Evolutionary conservation across 345 rosid genomes (phyloP), one percentile per base, ranked within the genome.

Genomic region (Brassica rapa): DNA sequence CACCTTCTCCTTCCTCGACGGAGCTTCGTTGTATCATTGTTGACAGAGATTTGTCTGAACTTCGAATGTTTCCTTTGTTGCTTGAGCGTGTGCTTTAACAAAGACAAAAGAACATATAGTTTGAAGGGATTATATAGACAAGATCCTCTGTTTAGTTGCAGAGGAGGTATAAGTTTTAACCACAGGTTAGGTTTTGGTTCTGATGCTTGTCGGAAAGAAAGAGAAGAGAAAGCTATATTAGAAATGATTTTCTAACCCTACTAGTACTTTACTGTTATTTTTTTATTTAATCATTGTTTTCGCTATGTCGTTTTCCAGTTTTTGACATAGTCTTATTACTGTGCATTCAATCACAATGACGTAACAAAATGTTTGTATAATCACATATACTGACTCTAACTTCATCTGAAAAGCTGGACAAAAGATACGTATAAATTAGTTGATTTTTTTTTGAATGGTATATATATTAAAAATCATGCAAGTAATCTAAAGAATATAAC

Each of bases 121-220:
- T 33, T 33, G 37, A 7, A 33, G 37, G 51, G 5, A 0, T 41
- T 51, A 51, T 51, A 51, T 51, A 51, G 55, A 77, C 43, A 72
- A 49, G 53, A 27, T 65, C 71, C 72, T 73, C 35, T 63, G 15
- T 62, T 2, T 73, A 61, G 75, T 72, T 72, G 78, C 33, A 73
- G 74, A 79, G 72, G 74, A 79, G 72, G 51, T 53, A 69, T 74
- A 64, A 75, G 83, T 80, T 80, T 80, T 88, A 86, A 88, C 88
- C 80, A 86, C 80, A 86, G 84, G 87, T 83, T 87, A 62, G 90
- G 83, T 75, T 86, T 87, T 86, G 88, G 84, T 88, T 87, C 51
- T 67, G 76, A 82, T 86, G 86, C 67, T 78, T 78, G 86, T 87
- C 86, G 79, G 74, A 83, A 41, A 41, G 49, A 41, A 41, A 41